Conservation (phyloP, 2,329 filamentous ascomycete species). For the Hypoxylon sp. region DNA sequence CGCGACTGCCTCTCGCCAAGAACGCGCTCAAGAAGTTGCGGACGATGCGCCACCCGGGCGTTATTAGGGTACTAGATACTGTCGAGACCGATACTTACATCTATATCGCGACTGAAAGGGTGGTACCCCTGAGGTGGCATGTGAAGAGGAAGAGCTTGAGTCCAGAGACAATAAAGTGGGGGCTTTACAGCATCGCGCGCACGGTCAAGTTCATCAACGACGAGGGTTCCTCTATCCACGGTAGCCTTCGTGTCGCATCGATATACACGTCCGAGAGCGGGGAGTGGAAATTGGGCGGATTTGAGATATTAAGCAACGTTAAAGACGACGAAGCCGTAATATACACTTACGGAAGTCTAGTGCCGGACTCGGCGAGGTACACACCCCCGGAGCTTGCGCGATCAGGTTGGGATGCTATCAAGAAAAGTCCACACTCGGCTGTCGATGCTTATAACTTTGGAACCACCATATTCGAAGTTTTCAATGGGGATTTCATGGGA, state of each 20-base stretch:
- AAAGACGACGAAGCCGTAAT: conserved; percentile 96
- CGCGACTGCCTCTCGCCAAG: conserved; percentile 86
- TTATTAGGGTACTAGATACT: conserved; percentile 94
- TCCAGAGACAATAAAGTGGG: conserved; percentile 97
- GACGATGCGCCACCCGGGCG: conserved; percentile 92
- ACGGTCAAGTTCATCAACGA: conserved; percentile 97
- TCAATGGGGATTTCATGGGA: conserved; percentile 86
- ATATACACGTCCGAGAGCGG: conserved; percentile 96
- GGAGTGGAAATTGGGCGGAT: conserved; percentile 96
- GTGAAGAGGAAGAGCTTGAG: conserved; percentile 89
- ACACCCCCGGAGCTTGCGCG: conserved; percentile 88
- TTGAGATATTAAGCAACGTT: conserved; percentile 93
- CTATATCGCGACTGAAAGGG: conserved; percentile 93
- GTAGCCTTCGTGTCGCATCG: conserved; percentile 85
- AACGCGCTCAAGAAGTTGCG: conserved; percentile 95
- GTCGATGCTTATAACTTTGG: conserved; percentile 92
- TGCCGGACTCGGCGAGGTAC: conserved; percentile 88
- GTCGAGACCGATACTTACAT: conserved; percentile 97
- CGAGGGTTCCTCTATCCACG: conserved; percentile 92
- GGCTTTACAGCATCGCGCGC: conserved; percentile 86
- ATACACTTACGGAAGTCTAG: conserved; percentile 89
- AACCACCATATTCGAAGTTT: conserved; percentile 87
- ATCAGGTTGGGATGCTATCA: conserved; percentile 92
- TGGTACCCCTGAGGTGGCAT: conserved; percentile 90
- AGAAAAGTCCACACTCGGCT: conserved; percentile 83